Evolutionary conservation across 768 basidiomycete species (phyloP).

Genomic region (Suillus plorans): DNA sequence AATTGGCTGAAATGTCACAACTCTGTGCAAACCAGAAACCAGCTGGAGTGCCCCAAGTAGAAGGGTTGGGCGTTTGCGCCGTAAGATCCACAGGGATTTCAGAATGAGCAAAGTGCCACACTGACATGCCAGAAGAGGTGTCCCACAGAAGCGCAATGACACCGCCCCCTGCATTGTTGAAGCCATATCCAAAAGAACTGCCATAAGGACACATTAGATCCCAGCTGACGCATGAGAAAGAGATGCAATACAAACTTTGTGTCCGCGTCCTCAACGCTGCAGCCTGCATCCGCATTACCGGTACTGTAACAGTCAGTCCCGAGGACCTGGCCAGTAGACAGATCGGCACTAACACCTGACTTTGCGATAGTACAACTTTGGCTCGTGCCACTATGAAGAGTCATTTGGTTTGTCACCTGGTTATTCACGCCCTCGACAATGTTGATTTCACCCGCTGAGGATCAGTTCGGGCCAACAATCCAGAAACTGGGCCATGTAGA

Average conservation of each 20-base stretch:
- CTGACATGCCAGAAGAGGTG: slow-evolving; percentile 42
- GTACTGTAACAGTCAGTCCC: slow-evolving; percentile 42
- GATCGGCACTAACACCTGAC: slow-evolving; percentile 3
- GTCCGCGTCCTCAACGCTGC: slow-evolving; percentile 45
- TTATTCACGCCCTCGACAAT: slow-evolving; percentile 72
- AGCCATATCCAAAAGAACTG: slow-evolving; percentile 41
- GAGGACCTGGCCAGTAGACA: slow-evolving; percentile 24
- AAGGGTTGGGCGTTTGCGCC: slow-evolving; percentile 43
- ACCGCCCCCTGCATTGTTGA: slow-evolving; percentile 42
- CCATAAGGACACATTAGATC: slow-evolving; percentile 27
- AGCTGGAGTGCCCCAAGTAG: slow-evolving; percentile 50
- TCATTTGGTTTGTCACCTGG: slow-evolving; percentile 57
- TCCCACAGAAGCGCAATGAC: slow-evolving; percentile 61
- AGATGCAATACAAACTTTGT: neutral
- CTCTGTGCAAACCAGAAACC: slow-evolving; percentile 49
- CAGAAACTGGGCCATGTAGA: slow-evolving; percentile 62
- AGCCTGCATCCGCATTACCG: slow-evolving; percentile 43
- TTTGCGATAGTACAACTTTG: slow-evolving; percentile 33
- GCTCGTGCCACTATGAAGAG: slow-evolving; percentile 57
- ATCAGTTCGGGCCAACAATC: slow-evolving; percentile 55
- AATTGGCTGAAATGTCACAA: slow-evolving; percentile 51
- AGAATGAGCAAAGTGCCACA: slow-evolving; percentile 55
- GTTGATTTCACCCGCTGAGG: slow-evolving; percentile 64
- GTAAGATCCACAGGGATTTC: slow-evolving; percentile 54
- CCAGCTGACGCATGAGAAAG: slow-evolving; percentile 26